phyloP scores from a whole-genome alignment of 805 yeast genomes.

The Jamesozyma rosinii region DNA sequence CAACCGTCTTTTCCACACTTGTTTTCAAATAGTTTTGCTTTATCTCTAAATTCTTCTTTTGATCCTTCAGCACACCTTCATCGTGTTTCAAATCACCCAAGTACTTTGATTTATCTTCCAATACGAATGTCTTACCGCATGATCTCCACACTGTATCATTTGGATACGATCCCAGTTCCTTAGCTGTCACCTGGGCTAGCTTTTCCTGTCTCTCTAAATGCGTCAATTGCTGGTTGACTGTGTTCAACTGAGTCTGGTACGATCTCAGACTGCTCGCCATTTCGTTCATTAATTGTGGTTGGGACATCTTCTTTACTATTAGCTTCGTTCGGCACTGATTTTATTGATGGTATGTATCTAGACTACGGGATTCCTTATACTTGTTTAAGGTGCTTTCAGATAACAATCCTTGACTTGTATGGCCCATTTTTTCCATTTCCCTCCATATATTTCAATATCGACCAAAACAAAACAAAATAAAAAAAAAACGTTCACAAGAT shows the following conservation, averaged over 20 bases:
- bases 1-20: conserved; percentile 64
- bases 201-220: conserved; percentile 30
- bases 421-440: no score
- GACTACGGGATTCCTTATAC: no score
- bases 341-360: background rate
- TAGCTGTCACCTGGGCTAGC: conserved; percentile 46
- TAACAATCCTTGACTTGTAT: no score
- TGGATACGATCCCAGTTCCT: conserved; percentile 44
- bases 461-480: no score
- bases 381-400: no score
- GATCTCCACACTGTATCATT: conserved; percentile 68
- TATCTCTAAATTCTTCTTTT: conserved; percentile 49
- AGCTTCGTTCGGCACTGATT: background rate
- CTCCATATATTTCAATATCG: no score
- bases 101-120: conserved; percentile 36
- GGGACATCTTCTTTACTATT: background rate
- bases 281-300: conserved; percentile 10
- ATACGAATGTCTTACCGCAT: conserved; percentile 65
- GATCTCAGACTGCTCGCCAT: conserved; percentile 23
- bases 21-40: conserved; percentile 67
- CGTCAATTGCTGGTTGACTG: conserved; percentile 24
- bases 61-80: conserved; percentile 46
- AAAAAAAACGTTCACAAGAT: no score
- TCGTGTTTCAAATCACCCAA: conserved; percentile 41
- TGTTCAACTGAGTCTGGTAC: conserved; percentile 23